Base-by-base conservation (phyloP, 164 flowering plant genomes). In the Chimonanthus praecox region DNA sequence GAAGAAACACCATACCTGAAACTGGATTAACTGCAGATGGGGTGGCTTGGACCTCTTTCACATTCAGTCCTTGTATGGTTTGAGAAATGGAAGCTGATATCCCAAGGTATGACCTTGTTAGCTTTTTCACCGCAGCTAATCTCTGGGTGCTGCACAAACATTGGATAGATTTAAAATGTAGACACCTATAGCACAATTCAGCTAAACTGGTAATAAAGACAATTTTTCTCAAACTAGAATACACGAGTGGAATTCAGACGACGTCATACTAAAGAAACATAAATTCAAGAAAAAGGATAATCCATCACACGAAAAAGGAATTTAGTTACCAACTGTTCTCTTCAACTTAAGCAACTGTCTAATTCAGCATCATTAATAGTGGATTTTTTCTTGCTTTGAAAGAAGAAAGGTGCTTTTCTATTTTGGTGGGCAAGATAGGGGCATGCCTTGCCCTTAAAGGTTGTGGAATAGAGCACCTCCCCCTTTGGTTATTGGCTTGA, bases 71-170 rank as follows among this genome's bases (percentile, higher is more conserved):
- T 64, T 74, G 70, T 82, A 81, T 70, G 72, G 67, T 72, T 67
- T 77, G 68, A 43, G 82, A 82, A 72, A 79, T 74, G 21, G 67
- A 49, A 48, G 82, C 84, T 43, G 82, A 79, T 21, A 66, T 9
- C 20, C 82, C 84, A 49, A 79, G 77, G 74, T 82, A 82, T 46
- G 77, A 67, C 66, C 80, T 75, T 49, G 85, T 83, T 60, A 80
- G 76, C 75, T 76, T 67, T 73, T 80, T 75, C 58, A 83, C 73
- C 45, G 8, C 61, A 49, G 73, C 49, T 70, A 78, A 49, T 70
- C 74, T 75, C 71, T 78, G 83, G 47, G 85, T 62, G 16, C 85
- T 83, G 80, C 78, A 80, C 7, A 72, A 46, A 64, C 16, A 50
- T 58, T 6, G 1, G n/a, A 66, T 66, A 15, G 11, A 33, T 66